Conservation (phyloP, 1,284 basidiomycete species). For the Microbotryum intermedium region DNA sequence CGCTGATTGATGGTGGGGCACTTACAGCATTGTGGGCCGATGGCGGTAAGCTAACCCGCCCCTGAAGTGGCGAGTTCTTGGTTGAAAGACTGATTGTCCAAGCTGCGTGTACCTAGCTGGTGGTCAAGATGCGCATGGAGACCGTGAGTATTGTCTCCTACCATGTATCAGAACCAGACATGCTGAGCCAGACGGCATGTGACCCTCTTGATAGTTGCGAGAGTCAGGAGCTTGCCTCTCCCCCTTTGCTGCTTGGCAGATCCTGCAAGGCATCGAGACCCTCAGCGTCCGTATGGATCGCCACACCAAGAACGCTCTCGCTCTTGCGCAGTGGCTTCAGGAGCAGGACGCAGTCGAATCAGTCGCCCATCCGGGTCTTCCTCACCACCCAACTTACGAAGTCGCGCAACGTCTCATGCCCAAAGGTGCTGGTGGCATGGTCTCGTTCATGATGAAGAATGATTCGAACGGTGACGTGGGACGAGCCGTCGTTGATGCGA, state of each 20-base stretch:
- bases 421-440: slow-evolving; percentile 61
- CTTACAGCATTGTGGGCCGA: no score
- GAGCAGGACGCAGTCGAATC: slow-evolving; percentile 53
- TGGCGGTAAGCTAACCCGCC: no score
- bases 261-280: slow-evolving; percentile 71
- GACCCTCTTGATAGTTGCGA: slow-evolving; percentile 2
- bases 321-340: slow-evolving; percentile 64
- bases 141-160: not conserved
- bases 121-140: slow-evolving; percentile 1
- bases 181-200: slow-evolving; percentile 57
- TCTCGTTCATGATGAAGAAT: slow-evolving; percentile 72
- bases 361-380: slow-evolving; percentile 61
- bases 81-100: no score
- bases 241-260: slow-evolving; percentile 1
- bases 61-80: no score
- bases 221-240: not conserved
- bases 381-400: slow-evolving; percentile 55
- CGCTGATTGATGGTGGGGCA: no score
- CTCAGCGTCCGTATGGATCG: slow-evolving; percentile 67
- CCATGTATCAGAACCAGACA: slow-evolving; percentile 45
- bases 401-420: slow-evolving; percentile 48
- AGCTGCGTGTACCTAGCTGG: not conserved
- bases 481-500: slow-evolving; percentile 53
- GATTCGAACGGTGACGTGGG: slow-evolving; percentile 49
- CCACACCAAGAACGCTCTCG: slow-evolving; percentile 65